Conservation (phyloP, 1,284 basidiomycete genomes). For the Wolfiporia cocos region DNA sequence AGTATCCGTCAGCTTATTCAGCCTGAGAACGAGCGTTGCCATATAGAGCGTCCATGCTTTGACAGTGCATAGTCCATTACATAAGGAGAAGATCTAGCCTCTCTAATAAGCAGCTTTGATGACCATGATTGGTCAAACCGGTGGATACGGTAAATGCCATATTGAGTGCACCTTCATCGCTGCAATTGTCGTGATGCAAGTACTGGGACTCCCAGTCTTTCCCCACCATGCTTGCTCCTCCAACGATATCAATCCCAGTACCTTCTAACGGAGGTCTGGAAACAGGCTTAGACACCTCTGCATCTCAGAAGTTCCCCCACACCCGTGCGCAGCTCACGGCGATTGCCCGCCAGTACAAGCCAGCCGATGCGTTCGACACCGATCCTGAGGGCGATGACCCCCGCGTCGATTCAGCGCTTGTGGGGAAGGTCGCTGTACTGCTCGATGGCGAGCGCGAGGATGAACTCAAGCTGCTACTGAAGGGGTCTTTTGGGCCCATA, state of each 20-base stretch:
- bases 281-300: constrained; percentile 13
- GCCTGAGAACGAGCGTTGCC: too few species aligned
- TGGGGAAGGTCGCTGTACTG: constrained; percentile 63
- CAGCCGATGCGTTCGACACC: constrained; percentile 10
- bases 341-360: constrained; percentile 66
- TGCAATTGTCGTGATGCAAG: constrained; percentile 9
- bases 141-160: neutral
- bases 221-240: constrained; percentile 14
- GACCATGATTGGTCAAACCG: too few species aligned
- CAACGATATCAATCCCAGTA: constrained; percentile 16
- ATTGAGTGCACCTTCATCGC: constrained; percentile 3
- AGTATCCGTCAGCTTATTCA: too few species aligned
- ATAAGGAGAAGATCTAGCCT: too few species aligned
- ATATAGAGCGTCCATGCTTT: too few species aligned
- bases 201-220: constrained; percentile 3
- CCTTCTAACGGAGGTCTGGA: constrained; percentile 17
- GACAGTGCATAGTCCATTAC: too few species aligned
- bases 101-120: too few species aligned
- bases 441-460: constrained; percentile 84
- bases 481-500: constrained; percentile 54
- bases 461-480: constrained; percentile 71
- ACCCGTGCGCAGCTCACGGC: constrained; percentile 70
- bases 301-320: constrained; percentile 60
- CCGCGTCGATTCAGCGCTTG: constrained; percentile 49
- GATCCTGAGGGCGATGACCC: constrained; percentile 54